Conservation (phyloP, 768 basidiomycete genomes). For the Phanerodontia chrysosporium region DNA sequence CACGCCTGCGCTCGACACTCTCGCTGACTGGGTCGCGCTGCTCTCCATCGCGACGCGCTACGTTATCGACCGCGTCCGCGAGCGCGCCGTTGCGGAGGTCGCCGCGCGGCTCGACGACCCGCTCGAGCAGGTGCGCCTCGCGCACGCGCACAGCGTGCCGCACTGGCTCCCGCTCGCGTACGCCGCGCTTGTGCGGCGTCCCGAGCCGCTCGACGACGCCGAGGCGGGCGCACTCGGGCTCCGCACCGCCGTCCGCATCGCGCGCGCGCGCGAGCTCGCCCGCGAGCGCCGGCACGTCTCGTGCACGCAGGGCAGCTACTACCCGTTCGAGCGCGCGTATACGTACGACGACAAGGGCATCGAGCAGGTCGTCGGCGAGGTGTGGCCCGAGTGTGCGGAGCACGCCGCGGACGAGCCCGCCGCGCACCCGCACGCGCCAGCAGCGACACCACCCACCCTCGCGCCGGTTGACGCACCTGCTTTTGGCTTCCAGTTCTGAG, state of each 20-base stretch:
- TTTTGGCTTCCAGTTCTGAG: too few species aligned
- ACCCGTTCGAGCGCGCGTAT: slow-evolving; percentile 7
- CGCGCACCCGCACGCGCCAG: too few species aligned
- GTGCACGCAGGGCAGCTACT: neutral
- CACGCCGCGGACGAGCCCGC: neutral
- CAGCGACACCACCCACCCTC: too few species aligned
- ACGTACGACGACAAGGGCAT: slow-evolving; percentile 10
- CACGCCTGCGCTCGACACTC: slow-evolving; percentile 12
- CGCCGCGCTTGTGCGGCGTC: slow-evolving; percentile 20
- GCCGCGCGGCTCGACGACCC: slow-evolving; percentile 24
- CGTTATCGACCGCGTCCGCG: slow-evolving; percentile 32
- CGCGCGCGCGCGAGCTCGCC: slow-evolving; percentile 22
- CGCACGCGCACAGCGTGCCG: slow-evolving; percentile 8
- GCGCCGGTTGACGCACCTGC: too few species aligned
- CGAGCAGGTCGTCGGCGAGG: neutral
- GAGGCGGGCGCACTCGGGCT: slow-evolving; percentile 24
- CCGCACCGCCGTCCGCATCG: slow-evolving; percentile 18
- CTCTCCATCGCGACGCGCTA: slow-evolving; percentile 38
- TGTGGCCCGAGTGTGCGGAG: slow-evolving; percentile 11
- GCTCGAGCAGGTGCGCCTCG: slow-evolving; percentile 17
- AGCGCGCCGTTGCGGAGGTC: slow-evolving; percentile 28
- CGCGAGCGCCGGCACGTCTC: slow-evolving; percentile 14
- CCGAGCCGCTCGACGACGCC: slow-evolving; percentile 17
- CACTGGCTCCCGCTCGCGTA: slow-evolving; percentile 23
- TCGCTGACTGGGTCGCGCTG: slow-evolving; percentile 32